phyloP scores from a whole-genome alignment of 2,329 filamentous ascomycete genomes.

The Calonectria leucothoes region DNA sequence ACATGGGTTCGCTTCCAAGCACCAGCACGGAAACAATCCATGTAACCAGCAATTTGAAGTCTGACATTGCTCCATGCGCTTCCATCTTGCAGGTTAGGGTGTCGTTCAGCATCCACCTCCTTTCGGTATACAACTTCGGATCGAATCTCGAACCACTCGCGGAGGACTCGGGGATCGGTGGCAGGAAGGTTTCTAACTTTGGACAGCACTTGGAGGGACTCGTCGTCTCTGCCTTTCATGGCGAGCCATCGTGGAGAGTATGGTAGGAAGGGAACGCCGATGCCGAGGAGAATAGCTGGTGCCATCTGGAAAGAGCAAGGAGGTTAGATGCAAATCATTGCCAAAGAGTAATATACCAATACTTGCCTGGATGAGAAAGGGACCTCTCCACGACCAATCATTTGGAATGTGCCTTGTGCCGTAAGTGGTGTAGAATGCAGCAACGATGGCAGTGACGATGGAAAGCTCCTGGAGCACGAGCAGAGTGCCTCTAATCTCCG shows the following conservation, averaged over 20 bases:
- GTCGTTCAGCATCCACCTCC: conserved; percentile 43
- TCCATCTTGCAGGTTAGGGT: conserved; percentile 45
- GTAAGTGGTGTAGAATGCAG: conserved; percentile 47
- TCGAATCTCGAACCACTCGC: conserved; percentile 41
- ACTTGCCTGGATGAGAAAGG: conserved; percentile 39
- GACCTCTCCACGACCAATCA: conserved; percentile 43
- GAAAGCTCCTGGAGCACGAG: conserved; percentile 55
- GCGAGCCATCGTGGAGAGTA: conserved; percentile 45
- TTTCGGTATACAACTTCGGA: conserved; percentile 37
- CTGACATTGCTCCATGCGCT: conserved; percentile 41
- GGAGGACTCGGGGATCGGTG: conserved; percentile 32
- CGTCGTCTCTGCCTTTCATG: conserved; percentile 37
- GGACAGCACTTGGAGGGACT: conserved; percentile 35
- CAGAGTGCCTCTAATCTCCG: conserved; percentile 59
- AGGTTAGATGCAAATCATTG: background rate
- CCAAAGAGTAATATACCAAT: background rate
- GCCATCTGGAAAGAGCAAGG: conserved; percentile 29
- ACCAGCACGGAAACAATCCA: conserved; percentile 61
- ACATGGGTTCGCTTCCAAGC: conserved; percentile 58
- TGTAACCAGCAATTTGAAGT: conserved; percentile 59
- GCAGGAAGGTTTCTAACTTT: conserved; percentile 34
- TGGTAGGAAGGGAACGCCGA: conserved; percentile 37
- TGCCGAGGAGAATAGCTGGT: conserved; percentile 35
- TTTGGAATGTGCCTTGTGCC: conserved; percentile 41
- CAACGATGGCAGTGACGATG: conserved; percentile 46